These are phyloP conservation scores for Aspergillus novoparasiticus DNA, from an alignment of 2,329 filamentous ascomycete genomes.

Conservation along the genomic window DNA sequence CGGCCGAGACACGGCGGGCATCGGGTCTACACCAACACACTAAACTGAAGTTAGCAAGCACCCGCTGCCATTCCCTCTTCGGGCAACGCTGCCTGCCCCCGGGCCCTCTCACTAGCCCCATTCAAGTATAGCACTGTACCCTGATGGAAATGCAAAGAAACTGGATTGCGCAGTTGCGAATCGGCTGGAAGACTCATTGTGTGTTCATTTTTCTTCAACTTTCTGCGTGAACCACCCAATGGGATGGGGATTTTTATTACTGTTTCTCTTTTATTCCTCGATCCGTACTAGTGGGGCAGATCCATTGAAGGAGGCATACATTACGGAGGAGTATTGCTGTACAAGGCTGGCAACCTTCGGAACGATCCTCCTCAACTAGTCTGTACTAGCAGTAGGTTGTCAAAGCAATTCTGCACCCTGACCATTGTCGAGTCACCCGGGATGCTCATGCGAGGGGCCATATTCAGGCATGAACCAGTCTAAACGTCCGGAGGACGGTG, in stretches of 20 bases:
- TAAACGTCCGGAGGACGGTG: not conserved
- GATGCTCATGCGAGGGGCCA: constrained; percentile 1
- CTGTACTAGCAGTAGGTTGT: not conserved
- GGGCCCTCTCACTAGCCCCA: not conserved
- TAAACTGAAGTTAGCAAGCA: constrained; percentile 15
- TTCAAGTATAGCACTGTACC: not conserved
- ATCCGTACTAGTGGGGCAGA: too few species aligned
- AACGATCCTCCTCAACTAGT: too few species aligned
- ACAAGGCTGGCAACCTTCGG: not conserved
- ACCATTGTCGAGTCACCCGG: not conserved
- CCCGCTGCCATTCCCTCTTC: constrained; percentile 11
- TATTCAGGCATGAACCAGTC: not conserved
- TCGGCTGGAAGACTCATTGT: not conserved
- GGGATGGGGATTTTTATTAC: not conserved
- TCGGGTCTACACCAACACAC: constrained; percentile 14
- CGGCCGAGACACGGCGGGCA: constrained; percentile 14
- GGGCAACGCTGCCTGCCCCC: not conserved
- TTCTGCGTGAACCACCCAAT: not conserved
- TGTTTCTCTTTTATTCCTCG: not conserved
- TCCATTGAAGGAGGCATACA: too few species aligned
- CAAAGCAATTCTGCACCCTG: not conserved
- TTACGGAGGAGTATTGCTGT: not conserved
- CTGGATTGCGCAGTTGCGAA: not conserved
- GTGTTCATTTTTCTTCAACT: not conserved
- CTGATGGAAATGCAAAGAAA: not conserved